Base-by-base conservation (phyloP, 2,329 filamentous ascomycete genomes). In the Hypoxylon sp. region DNA sequence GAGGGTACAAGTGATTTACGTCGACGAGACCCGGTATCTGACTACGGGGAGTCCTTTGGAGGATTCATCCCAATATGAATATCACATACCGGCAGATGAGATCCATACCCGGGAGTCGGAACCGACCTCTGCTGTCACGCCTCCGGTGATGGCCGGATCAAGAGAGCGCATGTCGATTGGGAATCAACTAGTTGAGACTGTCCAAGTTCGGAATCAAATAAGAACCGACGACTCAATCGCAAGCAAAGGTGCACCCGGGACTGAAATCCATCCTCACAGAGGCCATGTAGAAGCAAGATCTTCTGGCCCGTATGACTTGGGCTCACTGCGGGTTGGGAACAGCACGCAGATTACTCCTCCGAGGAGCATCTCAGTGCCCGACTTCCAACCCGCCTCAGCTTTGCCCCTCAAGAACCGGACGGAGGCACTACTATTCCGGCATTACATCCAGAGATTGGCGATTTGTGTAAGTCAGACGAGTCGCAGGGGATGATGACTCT, bases 391-490 rank as follows among this genome's bases (percentile, higher is more conserved):
- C 54, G 59, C 50, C 23, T 69, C 70, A 23, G 69, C 57, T 43
- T 70, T 77, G n/a, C 76, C 76, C 7, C 72, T 78, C 16, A 74
- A 74, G 55, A 71, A 68, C 32, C 70, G 74, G 25, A 74, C 75
- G 3, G 77, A 79, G 55, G 77, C 77, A 11, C 55, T 71, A 2
- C 61, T 79, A 8, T 79, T 78, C 61, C 76, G 76, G 30, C 77
- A 79, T 58, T 79, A 78, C 59, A 76, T 79, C 37, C 73, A 78
- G 41, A 75, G 74, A 50, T 61, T 79, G 29, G 77, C 77, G 7
- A 72, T 76, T 14, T 79, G 76, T 68, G 77, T 79, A 73, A 70
- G 77, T 69, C 14, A 27, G 32, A 25, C 9, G n/a, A 57, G 7
- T 27, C 25, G 16, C 23, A 21, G 19, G 2, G 30, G 8, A 14